phyloP scores from a whole-genome alignment of 306 rosid species.

The Lathyrus oleraceus region DNA sequence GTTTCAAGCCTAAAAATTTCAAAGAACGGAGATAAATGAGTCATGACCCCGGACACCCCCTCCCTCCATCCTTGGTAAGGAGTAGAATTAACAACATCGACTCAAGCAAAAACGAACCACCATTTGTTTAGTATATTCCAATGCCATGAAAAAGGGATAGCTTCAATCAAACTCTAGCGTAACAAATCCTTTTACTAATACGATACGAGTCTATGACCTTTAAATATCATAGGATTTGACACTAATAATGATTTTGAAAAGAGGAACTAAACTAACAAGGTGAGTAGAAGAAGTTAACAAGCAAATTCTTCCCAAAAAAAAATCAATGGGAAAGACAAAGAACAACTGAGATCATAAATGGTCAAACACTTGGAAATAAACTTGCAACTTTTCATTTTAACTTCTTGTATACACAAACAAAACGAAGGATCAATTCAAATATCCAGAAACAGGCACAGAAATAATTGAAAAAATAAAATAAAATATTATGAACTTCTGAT shows the following conservation, averaged over 20 bases:
- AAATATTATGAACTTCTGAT: constrained; percentile 2
- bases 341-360: background rate
- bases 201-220: background rate
- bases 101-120: background rate
- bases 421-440: background rate
- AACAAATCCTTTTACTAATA: background rate
- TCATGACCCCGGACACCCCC: background rate
- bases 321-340: background rate
- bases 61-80: background rate
- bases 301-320: background rate
- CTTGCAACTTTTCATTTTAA: background rate
- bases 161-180: background rate
- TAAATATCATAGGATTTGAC: background rate
- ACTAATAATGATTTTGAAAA: background rate
- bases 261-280: background rate
- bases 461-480: background rate
- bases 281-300: background rate
- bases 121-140: background rate
- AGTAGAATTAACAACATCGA: background rate
- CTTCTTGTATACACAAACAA: too few relatives aligned
- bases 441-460: background rate
- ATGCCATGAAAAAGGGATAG: background rate
- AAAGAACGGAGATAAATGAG: background rate
- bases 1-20: background rate
- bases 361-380: background rate